These are phyloP conservation scores for Lasiodiplodia theobromae DNA, from an alignment of 2,329 filamentous ascomycete genomes.

Conservation along the genomic window DNA sequence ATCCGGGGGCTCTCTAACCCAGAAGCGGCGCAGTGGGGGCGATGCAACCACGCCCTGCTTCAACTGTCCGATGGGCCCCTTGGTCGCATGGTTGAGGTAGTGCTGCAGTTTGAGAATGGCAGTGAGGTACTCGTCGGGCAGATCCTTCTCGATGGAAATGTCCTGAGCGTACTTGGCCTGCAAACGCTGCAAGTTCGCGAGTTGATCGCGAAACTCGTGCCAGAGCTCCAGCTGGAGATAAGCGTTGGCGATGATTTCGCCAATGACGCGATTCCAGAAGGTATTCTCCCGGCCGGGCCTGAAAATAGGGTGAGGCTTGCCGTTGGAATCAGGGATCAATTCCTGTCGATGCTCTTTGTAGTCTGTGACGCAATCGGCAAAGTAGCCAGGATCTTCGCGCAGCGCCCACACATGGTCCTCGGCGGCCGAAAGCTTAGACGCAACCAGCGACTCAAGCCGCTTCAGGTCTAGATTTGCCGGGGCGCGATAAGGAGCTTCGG, in stretches of 20 bases:
- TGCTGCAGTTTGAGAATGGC: constrained; percentile 52
- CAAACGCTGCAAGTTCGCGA: constrained; percentile 38
- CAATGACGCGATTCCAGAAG: constrained; percentile 53
- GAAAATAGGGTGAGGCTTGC: constrained; percentile 40
- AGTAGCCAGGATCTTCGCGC: constrained; percentile 67
- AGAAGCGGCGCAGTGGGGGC: constrained; percentile 50
- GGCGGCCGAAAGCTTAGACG: constrained; percentile 50
- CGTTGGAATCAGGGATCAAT: constrained; percentile 50
- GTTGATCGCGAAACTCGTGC: constrained; percentile 46
- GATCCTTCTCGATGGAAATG: constrained; percentile 41
- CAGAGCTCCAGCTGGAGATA: constrained; percentile 50
- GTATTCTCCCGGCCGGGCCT: constrained; percentile 32
- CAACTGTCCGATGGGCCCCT: constrained; percentile 39
- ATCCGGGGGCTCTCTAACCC: constrained; percentile 39
- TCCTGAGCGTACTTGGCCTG: constrained; percentile 42
- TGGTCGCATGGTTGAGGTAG: constrained; percentile 45
- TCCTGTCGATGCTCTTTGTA: constrained; percentile 57
- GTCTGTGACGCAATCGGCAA: constrained; percentile 54
- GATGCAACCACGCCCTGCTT: constrained; percentile 47
- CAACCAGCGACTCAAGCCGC: constrained; percentile 54
- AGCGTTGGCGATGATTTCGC: constrained; percentile 42
- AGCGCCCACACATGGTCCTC: constrained; percentile 64
- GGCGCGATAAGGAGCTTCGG: constrained; percentile 61
- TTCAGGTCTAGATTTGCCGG: constrained; percentile 57
- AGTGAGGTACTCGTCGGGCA: constrained; percentile 51